Percentiles rank a stretch among this genome's conserved stretches.
Evolutionary conservation across 352 stramenopile genomes (phyloP).

Genomic region (Globisporangium nunn): DNA sequence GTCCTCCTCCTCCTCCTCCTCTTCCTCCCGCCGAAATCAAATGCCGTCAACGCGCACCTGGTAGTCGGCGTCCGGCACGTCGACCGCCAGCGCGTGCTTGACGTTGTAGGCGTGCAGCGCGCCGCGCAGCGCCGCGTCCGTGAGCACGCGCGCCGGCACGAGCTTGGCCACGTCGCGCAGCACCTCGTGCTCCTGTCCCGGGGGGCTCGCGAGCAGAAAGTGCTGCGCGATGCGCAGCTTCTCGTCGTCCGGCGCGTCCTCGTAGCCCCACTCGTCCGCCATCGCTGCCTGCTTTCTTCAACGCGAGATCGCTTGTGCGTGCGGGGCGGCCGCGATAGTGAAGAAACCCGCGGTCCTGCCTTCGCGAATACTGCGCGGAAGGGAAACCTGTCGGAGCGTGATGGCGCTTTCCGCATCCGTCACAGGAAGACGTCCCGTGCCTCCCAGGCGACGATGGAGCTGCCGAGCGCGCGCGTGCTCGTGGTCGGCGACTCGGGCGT

Average conservation of each 20-base stretch:
- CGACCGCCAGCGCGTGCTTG: constrained; percentile 52
- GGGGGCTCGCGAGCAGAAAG: constrained; percentile 86
- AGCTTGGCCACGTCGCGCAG: constrained; percentile 79
- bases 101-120: constrained; percentile 81
- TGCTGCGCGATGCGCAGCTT: constrained; percentile 87
- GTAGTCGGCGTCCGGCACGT: constrained; percentile 67
- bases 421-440: no score
- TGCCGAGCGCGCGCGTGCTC: constrained; percentile 61
- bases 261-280: constrained; percentile 58
- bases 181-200: constrained; percentile 86
- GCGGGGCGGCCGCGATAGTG: not conserved
- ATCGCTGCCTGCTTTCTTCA: constrained; percentile 17
- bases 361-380: not conserved
- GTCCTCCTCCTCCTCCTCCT: no score
- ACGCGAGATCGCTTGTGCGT: no score
- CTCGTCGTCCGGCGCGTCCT: constrained; percentile 79
- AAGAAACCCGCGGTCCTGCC: not conserved
- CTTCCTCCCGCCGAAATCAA: no score
- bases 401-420: not conserved
- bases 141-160: constrained; percentile 62
- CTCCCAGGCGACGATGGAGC: constrained; percentile 40
- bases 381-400: not conserved
- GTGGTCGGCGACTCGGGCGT: constrained; percentile 84
- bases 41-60: constrained; percentile 28
- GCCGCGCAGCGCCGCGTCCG: constrained; percentile 57